Conservation (phyloP, 495 filamentous ascomycete species). For the Penicillium goetzii region DNA sequence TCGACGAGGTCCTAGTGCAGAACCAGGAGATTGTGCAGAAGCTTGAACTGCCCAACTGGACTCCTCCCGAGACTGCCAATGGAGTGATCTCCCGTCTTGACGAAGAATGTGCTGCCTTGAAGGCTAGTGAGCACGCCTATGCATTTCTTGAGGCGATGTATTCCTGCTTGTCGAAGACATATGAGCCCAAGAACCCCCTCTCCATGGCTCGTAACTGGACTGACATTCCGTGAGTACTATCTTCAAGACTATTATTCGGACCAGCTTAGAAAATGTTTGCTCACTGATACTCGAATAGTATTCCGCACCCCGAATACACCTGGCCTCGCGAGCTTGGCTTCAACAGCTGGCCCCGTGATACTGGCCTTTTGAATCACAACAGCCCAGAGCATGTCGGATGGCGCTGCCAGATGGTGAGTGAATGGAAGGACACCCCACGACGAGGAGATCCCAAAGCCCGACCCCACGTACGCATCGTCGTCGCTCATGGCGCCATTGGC, state of each 20-base stretch:
- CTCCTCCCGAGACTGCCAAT: background rate
- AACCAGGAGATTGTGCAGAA: background rate
- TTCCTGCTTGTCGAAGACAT: background rate
- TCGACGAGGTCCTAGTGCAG: background rate
- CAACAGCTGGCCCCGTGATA: conserved; percentile 7
- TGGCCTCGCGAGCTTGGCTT: background rate
- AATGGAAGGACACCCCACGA: background rate
- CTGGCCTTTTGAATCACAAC: background rate
- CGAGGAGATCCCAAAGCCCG: background rate
- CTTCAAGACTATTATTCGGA: background rate
- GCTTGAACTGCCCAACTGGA: background rate
- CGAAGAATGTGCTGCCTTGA: background rate
- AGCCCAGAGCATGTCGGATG: conserved; percentile 3
- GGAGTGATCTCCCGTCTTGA: background rate
- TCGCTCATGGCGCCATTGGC: background rate
- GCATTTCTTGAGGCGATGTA: background rate
- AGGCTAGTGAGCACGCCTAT: background rate
- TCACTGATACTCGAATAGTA: background rate
- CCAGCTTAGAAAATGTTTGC: background rate
- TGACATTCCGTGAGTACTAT: conserved; percentile 4
- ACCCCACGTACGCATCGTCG: conserved; percentile 1
- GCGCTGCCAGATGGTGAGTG: background rate
- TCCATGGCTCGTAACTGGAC: conserved; percentile 3
- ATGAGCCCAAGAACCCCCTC: background rate
- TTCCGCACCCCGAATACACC: conserved; percentile 2